Evolutionary conservation across 1,284 basidiomycete genomes (phyloP), one percentile per base, ranked within the genome.

Genomic region (Testicularia cyperi): DNA sequence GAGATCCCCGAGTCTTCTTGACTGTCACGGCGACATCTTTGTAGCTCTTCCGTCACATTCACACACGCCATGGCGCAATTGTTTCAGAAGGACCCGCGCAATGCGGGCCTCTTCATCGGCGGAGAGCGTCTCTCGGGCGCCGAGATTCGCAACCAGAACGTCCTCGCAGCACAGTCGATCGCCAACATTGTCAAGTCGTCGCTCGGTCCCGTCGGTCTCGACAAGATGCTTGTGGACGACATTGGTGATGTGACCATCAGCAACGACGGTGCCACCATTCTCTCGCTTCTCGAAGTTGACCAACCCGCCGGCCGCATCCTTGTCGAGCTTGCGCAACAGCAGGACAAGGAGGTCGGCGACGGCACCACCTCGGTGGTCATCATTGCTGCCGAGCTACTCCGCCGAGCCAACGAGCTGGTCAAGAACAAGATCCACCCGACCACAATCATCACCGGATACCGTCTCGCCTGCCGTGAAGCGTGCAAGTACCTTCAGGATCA

Each of bases 161-260:
- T 98, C 66, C 85, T 91, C 70, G 94, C 95, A 35, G 94, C 92
- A 36, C 88, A 91, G 77, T 87, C 92, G 9, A 95, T 99, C 71
- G 90, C 95, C 58, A 98, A 99, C 80, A 88, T 97, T 68, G 86
- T 99, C 44, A 97, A 95, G 82, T 95, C 89, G 70, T 95, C 91
- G 34, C 78, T 99, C 31, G 95, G 95, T 8, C 95, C 95, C 6
- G 83, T 97, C 46, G 94, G 72, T 25, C 65, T 76, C 31, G 74
- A 76, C 60, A 75, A 75, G 72, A 77, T 98, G 92, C 83, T 97
- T 38, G 94, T 98, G 21, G 94, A 98, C 78, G 95, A 97, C 79
- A 94, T 98, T 70, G 95, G 95, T 69, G 95, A 99, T 82, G 92
- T 99, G 32, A 98, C 94, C 28, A 98, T 99, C 78, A 96, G 94